Evolutionary conservation across 495 filamentous ascomycete species (phyloP).

Genomic region (Neurospora discreta): DNA sequence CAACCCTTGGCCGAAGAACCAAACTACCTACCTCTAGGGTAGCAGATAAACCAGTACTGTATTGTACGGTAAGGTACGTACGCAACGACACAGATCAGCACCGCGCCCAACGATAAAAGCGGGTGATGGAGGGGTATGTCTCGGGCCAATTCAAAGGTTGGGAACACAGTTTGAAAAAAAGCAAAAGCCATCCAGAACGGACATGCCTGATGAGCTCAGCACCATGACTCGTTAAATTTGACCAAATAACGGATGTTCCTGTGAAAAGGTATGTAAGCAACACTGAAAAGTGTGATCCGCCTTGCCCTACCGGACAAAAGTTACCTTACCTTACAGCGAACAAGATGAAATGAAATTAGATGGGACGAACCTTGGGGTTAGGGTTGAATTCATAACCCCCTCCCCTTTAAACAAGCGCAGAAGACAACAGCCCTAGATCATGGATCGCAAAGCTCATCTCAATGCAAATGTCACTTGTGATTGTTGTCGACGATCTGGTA

Average conservation of each 20-base stretch:
- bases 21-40: too few species aligned
- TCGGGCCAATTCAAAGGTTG: not conserved
- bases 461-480: not conserved
- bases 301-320: not conserved
- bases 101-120: not conserved
- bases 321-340: not conserved
- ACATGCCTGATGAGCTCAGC: not conserved
- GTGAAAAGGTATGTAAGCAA: not conserved
- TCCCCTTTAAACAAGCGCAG: not conserved
- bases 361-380: not conserved
- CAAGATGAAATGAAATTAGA: not conserved
- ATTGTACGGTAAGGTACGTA: not conserved
- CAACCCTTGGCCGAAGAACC: too few species aligned
- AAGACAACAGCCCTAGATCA: not conserved
- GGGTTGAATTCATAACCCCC: not conserved
- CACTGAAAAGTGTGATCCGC: not conserved
- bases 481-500: not conserved
- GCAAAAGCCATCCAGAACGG: not conserved
- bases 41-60: too few species aligned
- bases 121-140: not conserved
- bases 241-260: not conserved
- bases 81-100: not conserved
- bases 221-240: not conserved
- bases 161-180: not conserved
- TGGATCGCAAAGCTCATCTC: not conserved